A percentile compares a stretch with the other conserved stretches of the same genome.
Evolutionary conservation across 2,329 filamentous ascomycete genomes (phyloP).

Genomic region (Xylaria digitata): DNA sequence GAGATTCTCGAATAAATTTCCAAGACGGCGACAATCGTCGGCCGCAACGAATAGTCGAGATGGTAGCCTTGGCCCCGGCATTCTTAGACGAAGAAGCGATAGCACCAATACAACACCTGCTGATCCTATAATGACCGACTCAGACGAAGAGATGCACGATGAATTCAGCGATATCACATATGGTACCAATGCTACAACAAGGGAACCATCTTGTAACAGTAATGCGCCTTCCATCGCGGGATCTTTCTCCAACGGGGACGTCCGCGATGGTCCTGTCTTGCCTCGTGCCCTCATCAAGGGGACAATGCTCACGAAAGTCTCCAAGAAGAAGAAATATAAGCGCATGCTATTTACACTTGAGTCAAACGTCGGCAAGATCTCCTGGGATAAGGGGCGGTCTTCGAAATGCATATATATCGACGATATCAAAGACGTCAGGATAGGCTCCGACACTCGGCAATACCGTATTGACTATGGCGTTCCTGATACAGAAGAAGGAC

Average conservation of each 20-base stretch:
- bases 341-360: slow-evolving; percentile 79
- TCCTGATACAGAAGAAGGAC: slow-evolving; percentile 71
- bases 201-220: slow-evolving; percentile 62
- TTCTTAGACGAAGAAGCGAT: slow-evolving; percentile 87
- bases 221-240: slow-evolving; percentile 60
- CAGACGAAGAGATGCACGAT: slow-evolving; percentile 68
- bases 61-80: slow-evolving; percentile 87
- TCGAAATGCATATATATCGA: slow-evolving; percentile 93
- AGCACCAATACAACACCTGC: slow-evolving; percentile 79
- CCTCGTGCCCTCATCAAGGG: slow-evolving; percentile 82
- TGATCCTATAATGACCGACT: slow-evolving; percentile 60
- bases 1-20: slow-evolving; percentile 80
- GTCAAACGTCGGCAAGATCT: slow-evolving; percentile 84
- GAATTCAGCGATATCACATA: slow-evolving; percentile 61
- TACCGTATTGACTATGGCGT: slow-evolving; percentile 87
- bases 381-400: slow-evolving; percentile 83
- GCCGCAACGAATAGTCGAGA: slow-evolving; percentile 82
- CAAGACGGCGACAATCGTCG: slow-evolving; percentile 79
- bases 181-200: slow-evolving; percentile 56
- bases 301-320: slow-evolving; percentile 82
- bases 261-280: slow-evolving; percentile 75
- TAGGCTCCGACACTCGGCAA: slow-evolving; percentile 84
- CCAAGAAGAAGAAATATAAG: slow-evolving; percentile 81
- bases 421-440: slow-evolving; percentile 90
- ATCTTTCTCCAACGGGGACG: slow-evolving; percentile 53